These are phyloP conservation scores for Peronospora belbahrii DNA, from an alignment of 352 stramenopile genomes.

Conservation along the genomic window DNA sequence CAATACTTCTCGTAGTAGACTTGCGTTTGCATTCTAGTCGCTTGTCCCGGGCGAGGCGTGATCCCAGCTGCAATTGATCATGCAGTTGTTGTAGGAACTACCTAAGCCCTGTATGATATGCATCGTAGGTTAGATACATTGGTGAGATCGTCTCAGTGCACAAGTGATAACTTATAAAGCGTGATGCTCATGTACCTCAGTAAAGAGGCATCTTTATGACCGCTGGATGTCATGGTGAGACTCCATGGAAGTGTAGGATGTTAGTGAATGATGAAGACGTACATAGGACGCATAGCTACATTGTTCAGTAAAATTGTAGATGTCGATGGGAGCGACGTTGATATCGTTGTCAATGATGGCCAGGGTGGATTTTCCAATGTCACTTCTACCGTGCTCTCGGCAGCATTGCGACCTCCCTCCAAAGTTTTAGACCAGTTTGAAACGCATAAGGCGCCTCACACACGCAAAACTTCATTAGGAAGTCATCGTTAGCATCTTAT, in stretches of 20 bases:
- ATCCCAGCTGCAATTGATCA: conserved; percentile 18
- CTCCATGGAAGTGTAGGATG: conserved; percentile 8
- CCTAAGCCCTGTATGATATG: neutral
- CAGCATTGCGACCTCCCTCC: neutral
- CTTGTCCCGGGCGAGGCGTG: conserved; percentile 18
- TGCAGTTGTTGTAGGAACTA: conserved; percentile 16
- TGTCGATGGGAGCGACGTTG: too few species aligned
- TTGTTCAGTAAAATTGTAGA: too few species aligned
- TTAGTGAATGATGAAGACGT: conserved; percentile 12
- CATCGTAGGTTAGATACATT: conserved; percentile 1
- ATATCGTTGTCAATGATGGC: conserved; percentile 13
- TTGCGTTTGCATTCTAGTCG: conserved; percentile 10
- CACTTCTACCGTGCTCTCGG: conserved; percentile 11
- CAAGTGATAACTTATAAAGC: conserved; percentile 3
- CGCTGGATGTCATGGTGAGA: neutral
- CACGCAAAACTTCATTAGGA: neutral
- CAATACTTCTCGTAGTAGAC: conserved; percentile 33
- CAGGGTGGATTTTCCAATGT: conserved; percentile 13
- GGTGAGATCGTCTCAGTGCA: conserved; percentile 2
- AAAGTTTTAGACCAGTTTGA: conserved; percentile 13
- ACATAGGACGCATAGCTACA: conserved; percentile 18
- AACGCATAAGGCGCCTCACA: conserved; percentile 11
- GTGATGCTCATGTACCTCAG: conserved; percentile 4
- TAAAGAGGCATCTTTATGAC: conserved; percentile 3
- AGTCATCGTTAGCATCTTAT: neutral